Evolutionary conservation across 768 basidiomycete genomes (phyloP), one percentile per base, ranked within the genome.

Genomic region (Dioszegia aurantiaca): DNA sequence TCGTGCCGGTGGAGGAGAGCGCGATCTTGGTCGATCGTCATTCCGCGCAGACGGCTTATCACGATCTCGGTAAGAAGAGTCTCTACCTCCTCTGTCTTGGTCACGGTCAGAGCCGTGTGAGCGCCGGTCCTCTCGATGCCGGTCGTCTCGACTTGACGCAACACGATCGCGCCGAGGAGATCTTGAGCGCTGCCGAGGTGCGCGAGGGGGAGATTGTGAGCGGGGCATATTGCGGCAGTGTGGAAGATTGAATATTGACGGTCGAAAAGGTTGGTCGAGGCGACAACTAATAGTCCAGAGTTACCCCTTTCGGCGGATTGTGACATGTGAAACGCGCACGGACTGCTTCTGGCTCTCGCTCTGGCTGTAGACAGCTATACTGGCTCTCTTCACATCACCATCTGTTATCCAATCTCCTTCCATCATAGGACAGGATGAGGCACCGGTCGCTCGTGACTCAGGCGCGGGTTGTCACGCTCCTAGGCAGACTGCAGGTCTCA

Each of bases 1-100:
- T 46, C 19, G 27, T 28, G 37, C 2, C n/a, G 33, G 39, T 6
- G 71, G 61, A 46, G 62, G 62, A 24, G 73, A 67, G 41, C 67
- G 61, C 17, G 66, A 62, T 37, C 65, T 59, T 0, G 59, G 45
- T 27, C 61, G 19, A n/a, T n/a, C n/a, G 21, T 49, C 36, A 23
- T 27, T 11, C 26, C 17, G 14, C 39, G 24, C 10, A 42, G 6
- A 8, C 9, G 24, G 24, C 14, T 55, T n/a, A 41, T 60, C 59
- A 28, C 61, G 51, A 26, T 56, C 53, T 60, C 64, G 23, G n/a
- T 11, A 23, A 9, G 16, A 21, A 36, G 41, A 9, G 17, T 60
- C 62, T 39, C 53, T n/a, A 23, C 49, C 56, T 39, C 45, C 24
- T 41, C 36, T 37, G 36, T 37, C 36, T 37, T 17, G 8, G 36